Percentiles rank a stretch among this genome's conserved stretches.
Conservation (phyloP, 1,284 basidiomycete genomes). For the Malassezia equina region DNA sequence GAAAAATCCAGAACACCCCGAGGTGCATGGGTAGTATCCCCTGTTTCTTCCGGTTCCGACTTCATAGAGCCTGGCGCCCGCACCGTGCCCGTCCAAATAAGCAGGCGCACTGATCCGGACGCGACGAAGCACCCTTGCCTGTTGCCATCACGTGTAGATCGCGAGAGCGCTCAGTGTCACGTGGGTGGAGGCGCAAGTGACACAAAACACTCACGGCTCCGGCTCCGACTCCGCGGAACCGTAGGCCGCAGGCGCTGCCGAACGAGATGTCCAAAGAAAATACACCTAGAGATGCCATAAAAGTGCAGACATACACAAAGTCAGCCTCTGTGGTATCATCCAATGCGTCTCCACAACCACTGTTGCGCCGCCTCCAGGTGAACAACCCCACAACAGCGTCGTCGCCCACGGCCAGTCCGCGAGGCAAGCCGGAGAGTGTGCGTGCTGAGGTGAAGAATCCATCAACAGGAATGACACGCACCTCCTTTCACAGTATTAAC, state of each 20-base stretch:
- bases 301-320: background rate
- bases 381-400: background rate
- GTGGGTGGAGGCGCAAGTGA: background rate
- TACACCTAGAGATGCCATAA: background rate
- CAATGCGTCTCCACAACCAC: background rate
- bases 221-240: background rate
- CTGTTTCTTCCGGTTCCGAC: background rate
- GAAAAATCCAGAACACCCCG: slow-evolving; percentile 26
- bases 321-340: background rate
- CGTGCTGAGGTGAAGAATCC: background rate
- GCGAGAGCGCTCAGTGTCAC: background rate
- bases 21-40: background rate
- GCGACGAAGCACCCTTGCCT: background rate
- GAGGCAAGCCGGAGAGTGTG: background rate
- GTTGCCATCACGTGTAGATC: background rate
- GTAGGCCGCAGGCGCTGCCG: background rate
- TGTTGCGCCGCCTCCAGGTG: slow-evolving; percentile 9
- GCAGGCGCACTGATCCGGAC: background rate
- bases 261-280: slow-evolving; percentile 12
- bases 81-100: background rate
- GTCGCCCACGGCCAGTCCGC: background rate
- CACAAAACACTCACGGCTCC: background rate
- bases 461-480: background rate
- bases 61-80: background rate
- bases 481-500: slow-evolving; percentile 36